Conservation (phyloP, 2,329 filamentous ascomycete species). For the Verticillium alfalfae region DNA sequence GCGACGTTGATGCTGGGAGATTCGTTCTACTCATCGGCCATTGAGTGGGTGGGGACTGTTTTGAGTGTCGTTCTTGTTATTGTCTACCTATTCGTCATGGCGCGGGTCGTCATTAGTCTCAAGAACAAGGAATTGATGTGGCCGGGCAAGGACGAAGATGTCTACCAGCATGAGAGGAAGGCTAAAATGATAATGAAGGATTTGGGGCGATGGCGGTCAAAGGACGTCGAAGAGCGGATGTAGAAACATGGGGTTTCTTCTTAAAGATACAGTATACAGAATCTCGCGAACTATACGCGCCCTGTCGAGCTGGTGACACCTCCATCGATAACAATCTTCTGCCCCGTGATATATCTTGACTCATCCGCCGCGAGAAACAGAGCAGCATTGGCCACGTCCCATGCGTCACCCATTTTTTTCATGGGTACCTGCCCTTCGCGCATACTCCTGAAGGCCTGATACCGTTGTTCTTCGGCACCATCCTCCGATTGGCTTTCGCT, state of each 20-base stretch:
- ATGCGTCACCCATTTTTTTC: conserved; percentile 53
- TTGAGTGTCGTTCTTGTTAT: background rate
- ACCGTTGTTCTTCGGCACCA: conserved; percentile 35
- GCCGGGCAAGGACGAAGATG: background rate
- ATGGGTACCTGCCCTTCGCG: conserved; percentile 53
- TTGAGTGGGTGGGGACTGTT: background rate
- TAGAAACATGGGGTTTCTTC: background rate
- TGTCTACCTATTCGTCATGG: background rate
- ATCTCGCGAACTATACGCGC: background rate
- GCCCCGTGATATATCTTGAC: conserved; percentile 55
- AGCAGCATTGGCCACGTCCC: conserved; percentile 53
- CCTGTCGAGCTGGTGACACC: conserved; percentile 35
- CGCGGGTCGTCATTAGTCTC: background rate
- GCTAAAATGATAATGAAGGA: background rate
- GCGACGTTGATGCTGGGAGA: background rate
- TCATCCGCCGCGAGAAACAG: conserved; percentile 53
- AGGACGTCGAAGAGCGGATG: background rate
- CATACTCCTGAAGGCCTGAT: conserved; percentile 33
- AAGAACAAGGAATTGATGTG: background rate
- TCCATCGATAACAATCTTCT: conserved; percentile 44
- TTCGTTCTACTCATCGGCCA: background rate
- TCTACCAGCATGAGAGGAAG: background rate
- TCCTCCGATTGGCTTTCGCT: background rate
- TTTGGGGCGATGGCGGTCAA: background rate
- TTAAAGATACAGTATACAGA: too few relatives aligned